Evolutionary conservation across 169 alveolate genomes (phyloP).

Genomic region (Babesia microti): DNA sequence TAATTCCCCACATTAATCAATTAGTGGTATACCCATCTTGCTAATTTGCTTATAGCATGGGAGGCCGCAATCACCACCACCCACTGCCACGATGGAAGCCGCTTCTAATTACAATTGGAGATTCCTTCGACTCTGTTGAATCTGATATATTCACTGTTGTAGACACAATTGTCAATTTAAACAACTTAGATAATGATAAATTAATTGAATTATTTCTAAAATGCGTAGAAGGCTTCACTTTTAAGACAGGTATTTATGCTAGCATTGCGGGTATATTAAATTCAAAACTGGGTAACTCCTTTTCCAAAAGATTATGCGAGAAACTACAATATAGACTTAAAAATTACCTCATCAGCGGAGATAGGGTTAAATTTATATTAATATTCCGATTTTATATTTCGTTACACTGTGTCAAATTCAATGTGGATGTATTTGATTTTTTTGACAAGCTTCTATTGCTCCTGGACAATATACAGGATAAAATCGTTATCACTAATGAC

Average conservation of each 20-base stretch:
- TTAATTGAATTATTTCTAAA: conserved; percentile 11
- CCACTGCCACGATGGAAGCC: conserved; percentile 20
- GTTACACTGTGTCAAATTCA: conserved; percentile 15
- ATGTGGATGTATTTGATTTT: conserved; percentile 16
- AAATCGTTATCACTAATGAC: conserved; percentile 1
- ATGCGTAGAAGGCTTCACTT: conserved; percentile 32
- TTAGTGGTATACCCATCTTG: too few species aligned
- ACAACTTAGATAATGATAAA: conserved; percentile 5
- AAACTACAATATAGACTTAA: conserved; percentile 26
- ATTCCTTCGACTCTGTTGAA: conserved; percentile 23
- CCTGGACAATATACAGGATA: conserved; percentile 11
- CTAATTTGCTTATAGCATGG: too few species aligned
- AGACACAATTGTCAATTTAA: conserved; percentile 2
- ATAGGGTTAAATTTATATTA: conserved; percentile 16
- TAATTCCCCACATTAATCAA: too few species aligned
- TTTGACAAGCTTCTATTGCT: conserved; percentile 7
- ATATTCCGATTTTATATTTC: conserved; percentile 26
- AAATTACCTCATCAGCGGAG: conserved; percentile 9
- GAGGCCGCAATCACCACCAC: too few species aligned
- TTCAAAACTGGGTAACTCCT: conserved; percentile 4
- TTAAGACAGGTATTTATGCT: conserved; percentile 41
- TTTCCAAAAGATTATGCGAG: conserved; percentile 24
- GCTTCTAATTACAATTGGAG: conserved; percentile 18
- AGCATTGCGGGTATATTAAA: conserved; percentile 27
- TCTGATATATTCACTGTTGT: conserved; percentile 19